Base-by-base conservation (phyloP, 352 stramenopile species). In the Peronospora destructor region DNA sequence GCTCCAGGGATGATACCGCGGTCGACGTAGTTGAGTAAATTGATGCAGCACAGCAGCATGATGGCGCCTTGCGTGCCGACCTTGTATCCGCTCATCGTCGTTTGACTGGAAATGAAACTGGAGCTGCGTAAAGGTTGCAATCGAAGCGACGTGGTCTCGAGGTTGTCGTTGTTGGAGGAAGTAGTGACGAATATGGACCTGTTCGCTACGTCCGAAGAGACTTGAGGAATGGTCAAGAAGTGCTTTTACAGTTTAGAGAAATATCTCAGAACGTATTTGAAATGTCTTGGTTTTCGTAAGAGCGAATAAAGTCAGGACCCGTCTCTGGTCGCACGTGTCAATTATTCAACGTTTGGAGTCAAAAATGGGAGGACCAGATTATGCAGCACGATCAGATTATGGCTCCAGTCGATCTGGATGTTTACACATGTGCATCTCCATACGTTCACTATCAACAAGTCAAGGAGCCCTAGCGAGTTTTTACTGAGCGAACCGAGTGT, bases 21-120 rank as follows among this genome's bases (percentile, higher is more conserved):
- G 71, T 98, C 92, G 37, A 97, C 61, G 69, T 97, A 97, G 64
- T 97, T 98, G 49, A 96, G 65, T 23, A 98, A 63, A 61, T 97
- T 97, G 58, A 94, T 93, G 30, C 73, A 64, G 49, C 79, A 93
- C 14, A 96, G 72, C 55, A 95, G 60, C 34, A 93, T 59, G 57
- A 96, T 91, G 48, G 86, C 71, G 59, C 68, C 71, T 59, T 82
- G 61, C 40, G 67, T 61, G 30, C 61, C 68, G 14, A 83, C 44
- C 42, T 75, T 64, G 21, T 44, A 32, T 36, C 2, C n/a, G 13
- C 23, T 5, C 40, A 57, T 45, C 11, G 19, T 45, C 37, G 40
- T 51, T n/a, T 39, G 9, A 32, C 13, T 36, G 5, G 36, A 50
- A 2, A n/a, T 9, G 33, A 40, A 30, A 16, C 39, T 42, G 23